A percentile compares a stretch with the other conserved stretches of the same genome.
Conservation (phyloP, 345 rosid species). For the Boechera divaricarpa region DNA sequence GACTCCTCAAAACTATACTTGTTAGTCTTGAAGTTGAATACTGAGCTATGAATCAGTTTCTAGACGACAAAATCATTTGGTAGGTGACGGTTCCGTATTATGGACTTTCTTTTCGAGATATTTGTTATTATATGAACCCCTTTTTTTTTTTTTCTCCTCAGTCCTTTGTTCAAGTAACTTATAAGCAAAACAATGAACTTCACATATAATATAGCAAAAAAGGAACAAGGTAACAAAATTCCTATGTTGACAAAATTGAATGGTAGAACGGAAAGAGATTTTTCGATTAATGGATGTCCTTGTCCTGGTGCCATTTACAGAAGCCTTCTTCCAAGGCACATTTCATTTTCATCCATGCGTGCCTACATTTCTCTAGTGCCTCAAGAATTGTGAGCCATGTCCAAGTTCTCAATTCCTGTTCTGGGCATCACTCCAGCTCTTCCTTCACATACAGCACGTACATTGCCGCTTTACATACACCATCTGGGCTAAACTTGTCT, state of each 20-base stretch:
- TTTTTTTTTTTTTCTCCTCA: no score
- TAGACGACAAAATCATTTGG: background rate
- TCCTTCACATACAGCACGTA: constrained; percentile 72
- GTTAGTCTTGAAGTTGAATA: background rate
- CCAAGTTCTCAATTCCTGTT: constrained; percentile 65
- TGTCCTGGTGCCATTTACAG: constrained; percentile 55
- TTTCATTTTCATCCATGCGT: constrained; percentile 71
- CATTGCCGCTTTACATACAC: constrained; percentile 83
- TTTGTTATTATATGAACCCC: no score
- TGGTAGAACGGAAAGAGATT: background rate
- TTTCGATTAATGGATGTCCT: constrained; percentile 11
- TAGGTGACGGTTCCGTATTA: no score
- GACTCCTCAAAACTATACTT: background rate
- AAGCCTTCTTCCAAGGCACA: constrained; percentile 66
- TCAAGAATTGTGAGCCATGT: constrained; percentile 67
- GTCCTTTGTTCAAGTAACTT: no score
- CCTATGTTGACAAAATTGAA: constrained; percentile 4
- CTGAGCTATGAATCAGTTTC: background rate
- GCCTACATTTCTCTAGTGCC: constrained; percentile 67
- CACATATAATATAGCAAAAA: no score
- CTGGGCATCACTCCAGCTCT: constrained; percentile 79
- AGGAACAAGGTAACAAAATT: background rate
- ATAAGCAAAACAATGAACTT: no score
- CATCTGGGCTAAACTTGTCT: constrained; percentile 86
- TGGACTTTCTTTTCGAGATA: no score